phyloP scores from a whole-genome alignment of 768 basidiomycete species.

The Suillus plorans region DNA sequence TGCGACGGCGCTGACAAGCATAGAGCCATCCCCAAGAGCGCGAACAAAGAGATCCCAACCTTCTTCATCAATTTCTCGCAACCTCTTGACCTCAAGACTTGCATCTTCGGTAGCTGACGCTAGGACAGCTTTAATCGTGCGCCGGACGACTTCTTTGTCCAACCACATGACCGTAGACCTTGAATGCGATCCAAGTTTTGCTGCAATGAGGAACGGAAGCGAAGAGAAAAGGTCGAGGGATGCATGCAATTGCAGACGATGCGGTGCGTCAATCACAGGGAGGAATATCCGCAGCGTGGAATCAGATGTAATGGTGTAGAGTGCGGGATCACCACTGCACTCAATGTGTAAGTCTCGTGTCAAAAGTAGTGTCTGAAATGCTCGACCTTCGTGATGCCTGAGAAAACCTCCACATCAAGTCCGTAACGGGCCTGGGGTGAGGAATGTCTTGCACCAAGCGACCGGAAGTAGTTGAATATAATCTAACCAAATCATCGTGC shows the following conservation, averaged over 20 bases:
- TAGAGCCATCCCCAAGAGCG: conserved; percentile 69
- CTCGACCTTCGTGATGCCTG: conserved; percentile 59
- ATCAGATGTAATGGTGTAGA: conserved; percentile 85
- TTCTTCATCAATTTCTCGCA: conserved; percentile 66
- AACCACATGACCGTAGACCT: conserved; percentile 66
- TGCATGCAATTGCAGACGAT: conserved; percentile 81
- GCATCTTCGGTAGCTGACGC: conserved; percentile 17
- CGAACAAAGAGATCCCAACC: conserved; percentile 81
- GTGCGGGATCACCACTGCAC: conserved; percentile 66
- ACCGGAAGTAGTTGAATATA: conserved; percentile 74
- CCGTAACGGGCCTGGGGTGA: conserved; percentile 73
- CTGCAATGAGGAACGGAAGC: conserved; percentile 39
- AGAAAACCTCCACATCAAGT: conserved; percentile 73
- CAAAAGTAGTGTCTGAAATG: conserved; percentile 24
- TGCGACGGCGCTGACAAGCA: conserved; percentile 69
- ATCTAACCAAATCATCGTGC: conserved; percentile 57
- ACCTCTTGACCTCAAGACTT: conserved; percentile 33
- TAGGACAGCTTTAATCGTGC: conserved; percentile 45
- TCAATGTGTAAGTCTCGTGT: conserved; percentile 9
- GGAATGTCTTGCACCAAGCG: conserved; percentile 64
- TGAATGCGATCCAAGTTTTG: conserved; percentile 25
- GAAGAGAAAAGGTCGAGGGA: conserved; percentile 73
- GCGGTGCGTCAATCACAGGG: conserved; percentile 85
- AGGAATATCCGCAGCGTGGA: conserved; percentile 82
- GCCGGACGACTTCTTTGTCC: conserved; percentile 58